Base-by-base conservation (phyloP, 2,329 filamentous ascomycete species). In the Phialophora verrucosa region DNA sequence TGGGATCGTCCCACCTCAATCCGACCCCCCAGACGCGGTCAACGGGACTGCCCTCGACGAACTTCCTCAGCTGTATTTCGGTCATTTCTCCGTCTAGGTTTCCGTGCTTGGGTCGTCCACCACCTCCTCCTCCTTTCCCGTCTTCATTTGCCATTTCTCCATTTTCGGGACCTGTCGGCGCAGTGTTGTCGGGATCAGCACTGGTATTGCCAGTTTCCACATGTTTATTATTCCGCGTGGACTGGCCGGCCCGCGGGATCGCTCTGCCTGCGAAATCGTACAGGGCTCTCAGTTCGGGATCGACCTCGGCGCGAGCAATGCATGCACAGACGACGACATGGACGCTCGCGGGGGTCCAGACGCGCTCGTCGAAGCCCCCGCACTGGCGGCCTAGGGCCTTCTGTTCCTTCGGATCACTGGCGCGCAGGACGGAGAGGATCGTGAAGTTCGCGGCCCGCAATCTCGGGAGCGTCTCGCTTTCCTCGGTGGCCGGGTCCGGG, bases 11-110 rank as follows among this genome's bases (percentile, higher is more conserved):
- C 55, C 59, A 68, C 2, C 32, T 59, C 31, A 70, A 25, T 8
- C 65, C 62, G 12, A 70, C 55, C 11, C 68, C 68, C 66, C 68
- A 70, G n/a, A 64, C 55, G 25, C 38, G 17, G 62, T 68, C 51
- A 2, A 54, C 12, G 11, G 65, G 65, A 54, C 54, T 62, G 20
- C 57, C 67, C 44, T 69, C 67, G 29, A 69, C 67, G 49, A 69
- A 54, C 11, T 20, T 31, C 3, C 51, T n/a, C 20, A 50, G 0
- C 35, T 42, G 35, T 42, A 42, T 17, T 42, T 7, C 11, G 32
- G 5, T 42, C n/a, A 51, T n/a, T 35, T 56, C 23, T 11, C 17
- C 3, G 53, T 56, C 23, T 6, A 17, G n/a, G 25, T 56, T 35
- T 62, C 23, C 44, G 29, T 20, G 10, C 12, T 12, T 12, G 4